Percentiles rank a stretch among this genome's conserved stretches.
Conservation (phyloP, 2,329 filamentous ascomycete species). For the Alternaria gaisen region DNA sequence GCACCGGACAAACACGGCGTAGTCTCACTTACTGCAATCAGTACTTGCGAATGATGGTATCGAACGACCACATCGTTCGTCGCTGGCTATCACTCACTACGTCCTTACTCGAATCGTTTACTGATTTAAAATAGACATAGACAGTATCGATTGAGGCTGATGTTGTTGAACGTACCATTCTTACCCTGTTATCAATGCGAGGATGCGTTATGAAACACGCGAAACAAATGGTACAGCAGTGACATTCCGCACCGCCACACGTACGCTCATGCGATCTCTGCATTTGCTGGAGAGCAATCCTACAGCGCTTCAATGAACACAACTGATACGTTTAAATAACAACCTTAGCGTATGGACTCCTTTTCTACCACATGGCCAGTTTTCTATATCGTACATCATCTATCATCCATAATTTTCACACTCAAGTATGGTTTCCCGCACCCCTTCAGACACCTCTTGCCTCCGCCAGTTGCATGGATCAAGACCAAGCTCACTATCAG, state of each 20-base stretch:
- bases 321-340: background rate
- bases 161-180: background rate
- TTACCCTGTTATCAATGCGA: background rate
- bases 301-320: slow-evolving; percentile 1
- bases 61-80: background rate
- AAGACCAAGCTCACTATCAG: background rate
- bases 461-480: background rate
- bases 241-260: slow-evolving; percentile 21
- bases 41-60: background rate
- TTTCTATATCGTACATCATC: background rate
- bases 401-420: background rate
- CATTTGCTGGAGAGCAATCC: background rate
- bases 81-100: background rate
- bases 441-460: background rate
- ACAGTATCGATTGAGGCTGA: background rate
- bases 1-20: background rate
- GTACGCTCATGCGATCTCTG: slow-evolving; percentile 4
- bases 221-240: slow-evolving; percentile 11
- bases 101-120: background rate
- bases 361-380: background rate
- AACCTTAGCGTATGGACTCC: background rate
- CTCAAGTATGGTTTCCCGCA: background rate
- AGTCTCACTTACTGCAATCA: background rate
- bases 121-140: background rate
- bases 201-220: background rate